Conservation (phyloP, 495 filamentous ascomycete species). For the Neurospora tetrasperma region DNA sequence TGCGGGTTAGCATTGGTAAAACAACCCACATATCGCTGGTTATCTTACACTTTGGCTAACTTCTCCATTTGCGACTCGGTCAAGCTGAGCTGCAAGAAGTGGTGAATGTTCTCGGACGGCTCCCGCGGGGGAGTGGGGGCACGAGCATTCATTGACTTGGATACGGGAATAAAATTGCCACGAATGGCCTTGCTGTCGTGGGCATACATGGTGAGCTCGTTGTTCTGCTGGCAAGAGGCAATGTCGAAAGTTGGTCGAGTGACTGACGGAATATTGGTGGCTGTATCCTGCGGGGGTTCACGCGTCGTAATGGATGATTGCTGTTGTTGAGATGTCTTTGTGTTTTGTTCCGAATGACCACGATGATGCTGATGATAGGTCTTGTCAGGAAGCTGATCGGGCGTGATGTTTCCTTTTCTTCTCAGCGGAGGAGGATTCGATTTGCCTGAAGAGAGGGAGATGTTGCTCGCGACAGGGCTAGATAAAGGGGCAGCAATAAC, state of each 20-base stretch:
- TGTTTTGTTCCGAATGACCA: not conserved
- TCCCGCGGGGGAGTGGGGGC: too few species aligned
- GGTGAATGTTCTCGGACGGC: too few species aligned
- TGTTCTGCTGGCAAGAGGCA: not conserved
- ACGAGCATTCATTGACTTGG: not conserved
- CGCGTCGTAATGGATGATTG: not conserved
- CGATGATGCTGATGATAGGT: not conserved
- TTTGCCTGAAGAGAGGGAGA: not conserved
- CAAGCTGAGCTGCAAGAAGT: conserved; percentile 14
- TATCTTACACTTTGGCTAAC: conserved; percentile 15
- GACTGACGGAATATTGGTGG: not conserved
- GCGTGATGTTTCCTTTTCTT: not conserved
- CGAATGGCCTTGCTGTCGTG: conserved; percentile 10
- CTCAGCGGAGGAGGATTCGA: not conserved
- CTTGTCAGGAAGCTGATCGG: not conserved
- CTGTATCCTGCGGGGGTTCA: not conserved
- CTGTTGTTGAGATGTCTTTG: not conserved
- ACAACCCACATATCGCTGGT: too few species aligned
- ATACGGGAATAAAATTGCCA: conserved; percentile 19
- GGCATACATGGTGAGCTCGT: not conserved
- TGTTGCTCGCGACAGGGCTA: not conserved
- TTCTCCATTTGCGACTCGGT: conserved; percentile 20
- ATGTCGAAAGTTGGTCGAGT: not conserved
- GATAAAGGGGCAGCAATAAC: not conserved
- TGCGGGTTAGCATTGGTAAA: not conserved